phyloP scores from a whole-genome alignment of 768 basidiomycete species.

The Boletus rufocinnamomeus region DNA sequence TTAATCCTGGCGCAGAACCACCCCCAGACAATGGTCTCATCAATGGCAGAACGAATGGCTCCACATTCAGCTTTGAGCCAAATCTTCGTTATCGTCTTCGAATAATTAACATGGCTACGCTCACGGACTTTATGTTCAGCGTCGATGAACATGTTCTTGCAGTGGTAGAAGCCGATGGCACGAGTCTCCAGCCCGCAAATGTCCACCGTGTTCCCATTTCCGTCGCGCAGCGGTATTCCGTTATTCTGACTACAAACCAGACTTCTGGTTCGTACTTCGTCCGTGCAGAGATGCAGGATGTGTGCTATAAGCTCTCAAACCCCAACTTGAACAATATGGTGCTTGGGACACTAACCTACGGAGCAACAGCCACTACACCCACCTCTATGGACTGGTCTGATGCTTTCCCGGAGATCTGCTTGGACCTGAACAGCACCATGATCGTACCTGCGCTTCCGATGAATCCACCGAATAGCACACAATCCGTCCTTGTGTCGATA shows the following conservation, averaged over 20 bases:
- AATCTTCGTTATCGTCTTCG: slow-evolving; percentile 47
- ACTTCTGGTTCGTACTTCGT: slow-evolving; percentile 38
- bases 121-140: slow-evolving; percentile 47
- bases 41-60: slow-evolving; percentile 31
- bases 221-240: slow-evolving; percentile 54
- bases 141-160: slow-evolving; percentile 48
- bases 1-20: slow-evolving; percentile 38
- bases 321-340: slow-evolving; percentile 32
- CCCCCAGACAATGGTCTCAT: slow-evolving; percentile 42
- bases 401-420: slow-evolving; percentile 22
- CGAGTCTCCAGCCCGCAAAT: slow-evolving; percentile 38
- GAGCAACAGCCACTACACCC: slow-evolving; percentile 26
- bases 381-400: slow-evolving; percentile 33
- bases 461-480: slow-evolving; percentile 33
- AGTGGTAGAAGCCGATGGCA: slow-evolving; percentile 53
- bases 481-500: slow-evolving; percentile 15
- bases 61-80: slow-evolving; percentile 36
- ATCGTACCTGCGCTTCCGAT: slow-evolving; percentile 28
- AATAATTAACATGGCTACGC: slow-evolving; percentile 48
- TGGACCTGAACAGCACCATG: slow-evolving; percentile 34
- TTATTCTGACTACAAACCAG: slow-evolving; percentile 44
- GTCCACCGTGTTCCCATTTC: slow-evolving; percentile 44
- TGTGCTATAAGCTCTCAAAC: slow-evolving; percentile 35
- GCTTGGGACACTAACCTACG: slow-evolving; percentile 32
- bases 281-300: slow-evolving; percentile 39